Evolutionary conservation across 768 basidiomycete genomes (phyloP).

Genomic region (Termitomyces sp.): DNA sequence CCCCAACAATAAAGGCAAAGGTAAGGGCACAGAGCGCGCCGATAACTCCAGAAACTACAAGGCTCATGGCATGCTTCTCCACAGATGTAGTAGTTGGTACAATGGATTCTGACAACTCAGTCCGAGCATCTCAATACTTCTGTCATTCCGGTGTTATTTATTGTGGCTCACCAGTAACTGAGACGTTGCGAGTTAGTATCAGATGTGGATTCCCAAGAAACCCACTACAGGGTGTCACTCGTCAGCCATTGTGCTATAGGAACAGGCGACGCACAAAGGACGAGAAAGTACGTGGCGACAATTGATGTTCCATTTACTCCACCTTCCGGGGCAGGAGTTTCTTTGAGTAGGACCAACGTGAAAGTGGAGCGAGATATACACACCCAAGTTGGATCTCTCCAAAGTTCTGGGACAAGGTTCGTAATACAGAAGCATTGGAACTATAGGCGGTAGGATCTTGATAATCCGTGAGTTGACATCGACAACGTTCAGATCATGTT

Average conservation of each 20-base stretch:
- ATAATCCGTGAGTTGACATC: neutral
- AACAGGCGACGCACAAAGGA: neutral
- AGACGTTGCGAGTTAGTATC: neutral
- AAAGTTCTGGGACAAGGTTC: neutral
- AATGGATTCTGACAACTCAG: neutral
- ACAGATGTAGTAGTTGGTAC: neutral
- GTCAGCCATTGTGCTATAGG: neutral
- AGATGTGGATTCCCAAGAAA: neutral
- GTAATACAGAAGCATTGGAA: neutral
- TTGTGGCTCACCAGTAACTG: neutral
- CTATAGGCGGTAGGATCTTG: neutral
- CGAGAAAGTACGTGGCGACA: neutral
- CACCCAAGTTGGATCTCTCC: neutral
- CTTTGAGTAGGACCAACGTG: neutral
- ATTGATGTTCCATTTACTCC: neutral
- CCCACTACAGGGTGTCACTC: neutral
- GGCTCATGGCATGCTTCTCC: conserved; percentile 1
- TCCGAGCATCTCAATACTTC: neutral
- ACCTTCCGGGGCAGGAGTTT: neutral
- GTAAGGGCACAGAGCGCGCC: conserved; percentile 11
- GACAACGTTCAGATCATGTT: neutral
- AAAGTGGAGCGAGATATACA: neutral
- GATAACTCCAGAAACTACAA: conserved; percentile 7
- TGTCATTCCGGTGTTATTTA: no score
- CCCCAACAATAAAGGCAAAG: conserved; percentile 1